These are phyloP conservation scores for Talaromyces islandicus DNA, from an alignment of 2,329 filamentous ascomycete genomes.

Conservation along the genomic window DNA sequence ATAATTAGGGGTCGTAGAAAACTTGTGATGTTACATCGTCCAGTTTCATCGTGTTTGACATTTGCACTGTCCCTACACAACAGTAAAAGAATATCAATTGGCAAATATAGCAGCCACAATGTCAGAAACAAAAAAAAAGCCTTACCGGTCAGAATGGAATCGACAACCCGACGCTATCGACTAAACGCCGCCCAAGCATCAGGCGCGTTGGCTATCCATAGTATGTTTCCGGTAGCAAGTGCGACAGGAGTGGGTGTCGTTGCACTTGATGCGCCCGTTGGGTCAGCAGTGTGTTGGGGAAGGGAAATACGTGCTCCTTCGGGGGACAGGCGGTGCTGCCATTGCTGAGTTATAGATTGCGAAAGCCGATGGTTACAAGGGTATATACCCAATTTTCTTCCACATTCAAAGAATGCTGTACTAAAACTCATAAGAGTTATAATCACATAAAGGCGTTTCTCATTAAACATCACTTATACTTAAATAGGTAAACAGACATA, in stretches of 20 bases:
- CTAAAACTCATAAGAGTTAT: conserved; percentile 31
- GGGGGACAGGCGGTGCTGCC: conserved; percentile 47
- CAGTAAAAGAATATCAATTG: not conserved
- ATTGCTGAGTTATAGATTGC: conserved; percentile 42
- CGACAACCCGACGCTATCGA: conserved; percentile 44
- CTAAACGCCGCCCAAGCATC: conserved; percentile 44
- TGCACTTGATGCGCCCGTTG: conserved; percentile 38
- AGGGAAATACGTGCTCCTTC: conserved; percentile 48
- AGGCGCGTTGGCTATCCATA: conserved; percentile 38
- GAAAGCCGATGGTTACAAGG: conserved; percentile 42
- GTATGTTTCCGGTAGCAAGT: conserved; percentile 40
- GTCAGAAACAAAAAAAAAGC: conserved; percentile 43
- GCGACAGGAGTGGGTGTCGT: conserved; percentile 48
- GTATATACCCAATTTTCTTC: conserved; percentile 12
- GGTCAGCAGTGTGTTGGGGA: conserved; percentile 33
- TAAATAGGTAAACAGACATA: not conserved
- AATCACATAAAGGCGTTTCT: conserved; percentile 31
- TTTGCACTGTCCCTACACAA: not conserved
- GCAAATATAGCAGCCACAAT: not conserved
- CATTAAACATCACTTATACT: not conserved
- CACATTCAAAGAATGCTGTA: not conserved
- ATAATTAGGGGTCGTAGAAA: not conserved
- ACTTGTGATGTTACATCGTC: not conserved
- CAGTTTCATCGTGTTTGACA: not conserved
- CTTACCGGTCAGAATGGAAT: conserved; percentile 51